These are phyloP conservation scores for Wickerhamomyces kurtzmanii DNA, from an alignment of 805 yeast species.

Conservation along the genomic window DNA sequence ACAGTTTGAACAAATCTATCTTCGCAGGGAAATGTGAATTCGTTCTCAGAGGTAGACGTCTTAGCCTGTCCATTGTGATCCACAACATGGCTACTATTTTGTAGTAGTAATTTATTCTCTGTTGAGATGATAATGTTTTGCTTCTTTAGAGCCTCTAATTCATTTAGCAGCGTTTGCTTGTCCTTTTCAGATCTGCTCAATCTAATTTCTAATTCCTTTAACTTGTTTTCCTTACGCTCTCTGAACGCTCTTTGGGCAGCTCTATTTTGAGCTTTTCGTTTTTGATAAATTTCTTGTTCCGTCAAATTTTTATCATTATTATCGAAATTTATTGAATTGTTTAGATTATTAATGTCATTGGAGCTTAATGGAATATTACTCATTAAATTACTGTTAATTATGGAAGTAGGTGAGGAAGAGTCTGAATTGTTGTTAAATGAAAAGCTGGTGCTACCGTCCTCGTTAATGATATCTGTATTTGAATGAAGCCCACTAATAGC, in stretches of 20 bases:
- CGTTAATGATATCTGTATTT: no score
- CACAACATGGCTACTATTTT: conserved; percentile 18
- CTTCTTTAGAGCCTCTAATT: conserved; percentile 40
- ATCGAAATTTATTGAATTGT: conserved; percentile 1
- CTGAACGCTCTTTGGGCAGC: conserved; percentile 86
- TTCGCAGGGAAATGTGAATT: conserved; percentile 12
- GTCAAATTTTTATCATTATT: conserved; percentile 2
- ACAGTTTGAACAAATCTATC: conserved; percentile 8
- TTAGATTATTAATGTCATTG: conserved; percentile 5
- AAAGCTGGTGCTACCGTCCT: no score
- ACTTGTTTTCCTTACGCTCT: conserved; percentile 65
- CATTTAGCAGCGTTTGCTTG: conserved; percentile 32
- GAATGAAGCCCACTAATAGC: no score
- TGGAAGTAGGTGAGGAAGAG: conserved; percentile 11
- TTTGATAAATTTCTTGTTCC: conserved; percentile 34
- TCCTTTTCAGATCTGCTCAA: conserved; percentile 48
- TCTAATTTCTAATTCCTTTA: conserved; percentile 57
- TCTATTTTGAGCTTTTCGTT: conserved; percentile 70
- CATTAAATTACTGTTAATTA: no score
- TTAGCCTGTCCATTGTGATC: no score
- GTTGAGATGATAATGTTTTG: conserved; percentile 47
- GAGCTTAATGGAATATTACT: conserved; percentile 4
- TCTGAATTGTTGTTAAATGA: conserved; percentile 12
- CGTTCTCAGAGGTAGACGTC: no score
- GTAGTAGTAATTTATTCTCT: conserved; percentile 50